Evolutionary conservation across 768 basidiomycete species (phyloP), one percentile per base, ranked within the genome.

Genomic region (Mycena metata): DNA sequence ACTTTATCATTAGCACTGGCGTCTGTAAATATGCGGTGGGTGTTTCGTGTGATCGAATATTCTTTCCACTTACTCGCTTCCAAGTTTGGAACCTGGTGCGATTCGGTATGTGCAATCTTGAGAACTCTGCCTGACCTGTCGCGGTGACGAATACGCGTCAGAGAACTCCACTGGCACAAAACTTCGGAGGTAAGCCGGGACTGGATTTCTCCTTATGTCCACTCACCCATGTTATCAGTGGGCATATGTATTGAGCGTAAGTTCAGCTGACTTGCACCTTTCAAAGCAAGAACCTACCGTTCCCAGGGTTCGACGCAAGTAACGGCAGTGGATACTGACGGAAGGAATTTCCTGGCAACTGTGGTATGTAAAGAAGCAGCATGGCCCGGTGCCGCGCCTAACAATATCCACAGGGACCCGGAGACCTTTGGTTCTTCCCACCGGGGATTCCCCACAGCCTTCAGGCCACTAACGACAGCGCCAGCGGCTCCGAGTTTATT

Each of bases 401-500:
- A 39, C 52, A 55, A 47, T 42, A 21, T 45, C 33, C 24, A 10
- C 54, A 86, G 85, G 76, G 77, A 35, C 75, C 82, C 41, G 87
- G 86, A 17, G 87, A 88, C 70, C 69, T 88, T 16, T 88, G 88
- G 87, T 88, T 83, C 76, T 87, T 88, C 79, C 87, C 86, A 16
- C 81, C 88, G 9, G 87, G 86, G 6, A 81, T 84, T 57, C 88
- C 88, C 1, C 88, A 89, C 73, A 85, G 84, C 16, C 78, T 89
- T 13, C 87, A 88, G 75, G 88, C 83, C 9, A 86, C 84, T 1
- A 74, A 74, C 42, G 83, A 84, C 61, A 76, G 81, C 56, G 78
- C 81, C 10, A 80, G 80, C 10, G 88, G 88, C 4, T 78, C 83
- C 5, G 88, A 89, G 69, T 88, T 89, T 72, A 70, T 88, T 41